Percentiles rank a stretch among this genome's conserved stretches.
phyloP scores from a whole-genome alignment of 2,329 filamentous ascomycete genomes.

The Aspergillus carbonarius region DNA sequence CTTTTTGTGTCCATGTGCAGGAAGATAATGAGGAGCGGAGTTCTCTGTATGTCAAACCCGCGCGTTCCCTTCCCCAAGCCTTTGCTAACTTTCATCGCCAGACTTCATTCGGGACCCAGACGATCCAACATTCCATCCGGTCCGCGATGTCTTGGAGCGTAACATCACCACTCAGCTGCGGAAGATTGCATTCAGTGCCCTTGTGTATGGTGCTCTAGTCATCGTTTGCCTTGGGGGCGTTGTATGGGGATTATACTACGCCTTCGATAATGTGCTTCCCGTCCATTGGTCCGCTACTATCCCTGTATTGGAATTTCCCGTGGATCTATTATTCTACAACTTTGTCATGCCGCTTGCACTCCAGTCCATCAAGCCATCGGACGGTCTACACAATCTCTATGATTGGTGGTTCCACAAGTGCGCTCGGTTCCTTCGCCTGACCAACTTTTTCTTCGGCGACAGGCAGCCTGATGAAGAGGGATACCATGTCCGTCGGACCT shows the following conservation, averaged over 20 bases:
- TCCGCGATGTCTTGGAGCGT: slow-evolving; percentile 91
- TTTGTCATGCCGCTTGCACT: slow-evolving; percentile 89
- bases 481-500: slow-evolving; percentile 59
- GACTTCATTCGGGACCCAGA: slow-evolving; percentile 98
- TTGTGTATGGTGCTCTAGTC: slow-evolving; percentile 91
- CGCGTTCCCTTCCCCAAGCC: slow-evolving; percentile 2
- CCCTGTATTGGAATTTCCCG: slow-evolving; percentile 88
- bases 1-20: slow-evolving; percentile 98
- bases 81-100: slow-evolving; percentile 31
- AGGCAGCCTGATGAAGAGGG: slow-evolving; percentile 80
- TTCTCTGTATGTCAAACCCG: slow-evolving; percentile 67
- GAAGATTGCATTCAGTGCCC: slow-evolving; percentile 93
- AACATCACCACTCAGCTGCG: slow-evolving; percentile 88
- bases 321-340: slow-evolving; percentile 95
- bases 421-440: slow-evolving; percentile 74
- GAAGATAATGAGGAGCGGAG: slow-evolving; percentile 92
- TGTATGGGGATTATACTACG: slow-evolving; percentile 79
- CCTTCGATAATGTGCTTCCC: slow-evolving; percentile 71
- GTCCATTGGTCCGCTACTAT: slow-evolving; percentile 93
- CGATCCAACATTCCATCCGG: slow-evolving; percentile 96
- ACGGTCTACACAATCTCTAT: slow-evolving; percentile 81
- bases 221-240: slow-evolving; percentile 92
- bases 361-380: slow-evolving; percentile 78
- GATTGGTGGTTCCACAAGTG: slow-evolving; percentile 95
- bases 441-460: slow-evolving; percentile 90